Conservation (phyloP, 495 filamentous ascomycete species). For the Aspergillus hancockii region DNA sequence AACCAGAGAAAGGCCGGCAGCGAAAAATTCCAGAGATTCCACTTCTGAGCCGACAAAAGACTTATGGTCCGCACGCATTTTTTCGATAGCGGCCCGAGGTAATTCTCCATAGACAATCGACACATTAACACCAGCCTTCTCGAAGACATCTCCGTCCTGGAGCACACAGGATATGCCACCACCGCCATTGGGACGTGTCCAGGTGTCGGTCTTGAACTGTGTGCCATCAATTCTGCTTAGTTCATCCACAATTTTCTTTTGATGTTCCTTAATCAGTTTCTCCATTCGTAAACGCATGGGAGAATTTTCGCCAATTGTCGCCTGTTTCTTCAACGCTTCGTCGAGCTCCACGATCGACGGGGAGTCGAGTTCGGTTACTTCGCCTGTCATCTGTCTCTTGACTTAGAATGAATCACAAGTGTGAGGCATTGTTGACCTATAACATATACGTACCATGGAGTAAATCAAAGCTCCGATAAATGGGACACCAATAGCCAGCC, state of each 20-base stretch:
- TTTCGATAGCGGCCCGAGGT: slow-evolving; percentile 80
- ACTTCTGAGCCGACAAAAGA: slow-evolving; percentile 72
- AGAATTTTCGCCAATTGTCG: slow-evolving; percentile 57
- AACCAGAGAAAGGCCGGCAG: slow-evolving; percentile 88
- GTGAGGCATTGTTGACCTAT: neutral
- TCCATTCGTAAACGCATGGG: slow-evolving; percentile 99
- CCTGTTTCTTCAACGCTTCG: slow-evolving; percentile 44
- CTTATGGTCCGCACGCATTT: slow-evolving; percentile 96
- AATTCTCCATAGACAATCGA: slow-evolving; percentile 92
- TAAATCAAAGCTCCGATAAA: slow-evolving; percentile 65
- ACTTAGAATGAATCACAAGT: slow-evolving; percentile 11
- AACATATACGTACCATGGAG: slow-evolving; percentile 56
- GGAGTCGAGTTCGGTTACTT: slow-evolving; percentile 54
- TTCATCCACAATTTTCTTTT: slow-evolving; percentile 78
- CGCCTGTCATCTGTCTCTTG: slow-evolving; percentile 43
- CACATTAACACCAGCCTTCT: slow-evolving; percentile 96
- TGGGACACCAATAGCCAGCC: slow-evolving; percentile 61
- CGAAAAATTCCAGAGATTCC: slow-evolving; percentile 88
- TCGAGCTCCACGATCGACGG: slow-evolving; percentile 58
- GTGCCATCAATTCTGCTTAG: slow-evolving; percentile 81
- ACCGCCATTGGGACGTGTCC: slow-evolving; percentile 85
- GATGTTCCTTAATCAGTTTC: slow-evolving; percentile 87
- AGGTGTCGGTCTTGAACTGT: slow-evolving; percentile 79
- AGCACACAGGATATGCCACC: slow-evolving; percentile 88
- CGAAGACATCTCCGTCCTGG: slow-evolving; percentile 94